phyloP scores from a whole-genome alignment of 768 basidiomycete genomes.

The Termitomyces titanicus region DNA sequence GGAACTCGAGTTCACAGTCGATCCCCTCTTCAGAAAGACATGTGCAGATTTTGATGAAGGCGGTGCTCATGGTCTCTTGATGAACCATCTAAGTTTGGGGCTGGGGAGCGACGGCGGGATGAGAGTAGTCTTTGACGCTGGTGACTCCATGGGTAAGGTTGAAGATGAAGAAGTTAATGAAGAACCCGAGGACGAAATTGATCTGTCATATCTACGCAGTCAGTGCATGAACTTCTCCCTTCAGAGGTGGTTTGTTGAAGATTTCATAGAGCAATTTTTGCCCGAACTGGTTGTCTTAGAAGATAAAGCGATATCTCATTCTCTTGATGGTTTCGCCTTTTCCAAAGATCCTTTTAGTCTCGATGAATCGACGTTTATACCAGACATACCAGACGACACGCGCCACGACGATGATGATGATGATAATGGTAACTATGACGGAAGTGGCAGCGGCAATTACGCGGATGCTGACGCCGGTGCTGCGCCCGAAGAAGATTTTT shows the following conservation, averaged over 20 bases:
- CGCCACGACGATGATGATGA: conserved; percentile 32
- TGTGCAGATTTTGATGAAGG: conserved; percentile 99
- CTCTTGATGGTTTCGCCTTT: conserved; percentile 81
- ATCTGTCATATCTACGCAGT: conserved; percentile 63
- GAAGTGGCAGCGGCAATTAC: conserved; percentile 14
- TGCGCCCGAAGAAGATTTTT: conserved; percentile 52
- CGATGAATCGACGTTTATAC: conserved; percentile 61
- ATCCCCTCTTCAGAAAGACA: conserved; percentile 97
- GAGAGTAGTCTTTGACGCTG: conserved; percentile 93
- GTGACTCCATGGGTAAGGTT: conserved; percentile 78
- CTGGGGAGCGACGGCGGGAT: conserved; percentile 77
- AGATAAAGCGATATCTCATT: conserved; percentile 73
- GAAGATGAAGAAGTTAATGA: conserved; percentile 76
- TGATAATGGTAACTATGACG: conserved; percentile 23
- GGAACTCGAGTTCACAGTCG: conserved; percentile 93
- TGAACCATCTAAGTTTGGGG: conserved; percentile 90
- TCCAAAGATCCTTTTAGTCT: conserved; percentile 59
- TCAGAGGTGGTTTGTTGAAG: conserved; percentile 6
- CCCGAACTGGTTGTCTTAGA: conserved; percentile 64
- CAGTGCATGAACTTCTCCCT: conserved; percentile 18
- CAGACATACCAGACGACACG: conserved; percentile 56
- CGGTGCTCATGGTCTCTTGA: conserved; percentile 90
- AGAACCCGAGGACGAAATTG: conserved; percentile 68
- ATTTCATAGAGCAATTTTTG: conserved; percentile 58
- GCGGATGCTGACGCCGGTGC: conserved; percentile 26